Evolutionary conservation across 1,139 yeast genomes (phyloP).

Genomic region (Meyerozyma sp.): DNA sequence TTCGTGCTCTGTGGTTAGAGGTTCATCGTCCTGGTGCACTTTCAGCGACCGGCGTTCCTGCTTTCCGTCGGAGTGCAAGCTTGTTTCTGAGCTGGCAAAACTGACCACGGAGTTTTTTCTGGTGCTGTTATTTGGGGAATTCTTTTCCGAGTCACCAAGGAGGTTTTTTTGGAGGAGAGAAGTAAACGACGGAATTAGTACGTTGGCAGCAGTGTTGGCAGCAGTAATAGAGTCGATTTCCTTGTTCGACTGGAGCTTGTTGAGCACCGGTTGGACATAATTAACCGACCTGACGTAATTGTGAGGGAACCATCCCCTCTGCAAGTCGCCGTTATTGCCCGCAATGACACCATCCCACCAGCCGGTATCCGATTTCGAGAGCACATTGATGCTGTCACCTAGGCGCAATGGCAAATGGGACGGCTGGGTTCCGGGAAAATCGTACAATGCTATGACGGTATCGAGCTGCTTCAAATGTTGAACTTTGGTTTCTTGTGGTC

Average conservation of each 20-base stretch:
- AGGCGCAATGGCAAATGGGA: constrained; percentile 41
- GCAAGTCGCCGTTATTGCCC: constrained; percentile 34
- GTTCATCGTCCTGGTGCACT: background rate
- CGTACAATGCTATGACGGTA: constrained; percentile 49
- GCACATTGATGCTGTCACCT: constrained; percentile 49
- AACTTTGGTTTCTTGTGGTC: constrained; percentile 5
- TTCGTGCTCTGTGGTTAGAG: background rate
- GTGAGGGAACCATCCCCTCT: constrained; percentile 76
- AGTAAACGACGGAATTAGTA: constrained; percentile 41
- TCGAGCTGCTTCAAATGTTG: constrained; percentile 28
- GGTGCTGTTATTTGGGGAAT: constrained; percentile 27
- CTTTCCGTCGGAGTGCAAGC: constrained; percentile 13
- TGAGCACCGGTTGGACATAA: constrained; percentile 42
- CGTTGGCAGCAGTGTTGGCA: constrained; percentile 48
- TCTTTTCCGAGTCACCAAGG: constrained; percentile 23
- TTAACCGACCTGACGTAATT: constrained; percentile 47
- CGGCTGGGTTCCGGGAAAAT: constrained; percentile 43
- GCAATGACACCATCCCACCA: constrained; percentile 77
- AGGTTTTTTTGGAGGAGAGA: constrained; percentile 34
- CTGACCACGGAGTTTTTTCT: constrained; percentile 45
- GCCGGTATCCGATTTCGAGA: constrained; percentile 49
- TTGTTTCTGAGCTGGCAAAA: constrained; percentile 40
- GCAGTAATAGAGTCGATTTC: constrained; percentile 44
- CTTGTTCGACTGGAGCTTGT: constrained; percentile 33
- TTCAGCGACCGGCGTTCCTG: background rate